These are phyloP conservation scores for Sporisorium reilianum DNA, from an alignment of 1,284 basidiomycete species.

Conservation along the genomic window DNA sequence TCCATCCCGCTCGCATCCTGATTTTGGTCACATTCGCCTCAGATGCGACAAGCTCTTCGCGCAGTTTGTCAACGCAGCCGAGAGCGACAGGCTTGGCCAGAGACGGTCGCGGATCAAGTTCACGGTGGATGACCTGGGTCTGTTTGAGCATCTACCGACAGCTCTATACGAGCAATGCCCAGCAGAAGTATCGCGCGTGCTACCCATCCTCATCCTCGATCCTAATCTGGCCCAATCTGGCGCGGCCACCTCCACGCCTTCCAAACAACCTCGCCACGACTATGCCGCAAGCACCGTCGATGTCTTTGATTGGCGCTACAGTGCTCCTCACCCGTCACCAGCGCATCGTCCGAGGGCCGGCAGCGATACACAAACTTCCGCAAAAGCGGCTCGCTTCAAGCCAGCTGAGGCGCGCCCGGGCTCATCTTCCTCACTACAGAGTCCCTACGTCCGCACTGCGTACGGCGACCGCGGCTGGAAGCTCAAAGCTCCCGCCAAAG, in stretches of 20 bases:
- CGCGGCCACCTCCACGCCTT: neutral
- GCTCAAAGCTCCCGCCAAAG: constrained; percentile 23
- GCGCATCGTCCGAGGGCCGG: neutral
- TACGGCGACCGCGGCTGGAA: constrained; percentile 58
- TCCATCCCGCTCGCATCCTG: constrained; percentile 44
- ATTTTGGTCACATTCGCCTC: constrained; percentile 54
- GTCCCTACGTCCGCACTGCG: constrained; percentile 36
- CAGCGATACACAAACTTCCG: neutral
- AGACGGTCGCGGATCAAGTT: constrained; percentile 8
- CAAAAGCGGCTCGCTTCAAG: constrained; percentile 31
- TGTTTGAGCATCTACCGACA: constrained; percentile 45
- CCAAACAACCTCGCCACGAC: constrained; percentile 18
- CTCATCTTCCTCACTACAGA: constrained; percentile 6
- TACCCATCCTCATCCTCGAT: constrained; percentile 50
- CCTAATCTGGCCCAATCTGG: constrained; percentile 17
- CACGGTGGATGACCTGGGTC: constrained; percentile 25
- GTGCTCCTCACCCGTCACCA: neutral
- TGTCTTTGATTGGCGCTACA: constrained; percentile 48
- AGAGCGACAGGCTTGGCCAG: neutral
- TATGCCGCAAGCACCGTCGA: constrained; percentile 44
- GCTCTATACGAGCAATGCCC: constrained; percentile 19
- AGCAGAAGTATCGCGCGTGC: constrained; percentile 15
- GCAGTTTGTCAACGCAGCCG: neutral
- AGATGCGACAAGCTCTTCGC: constrained; percentile 31
- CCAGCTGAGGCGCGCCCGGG: constrained; percentile 10